Evolutionary conservation across 306 rosid species (phyloP).

Genomic region (Inga oerstediana): DNA sequence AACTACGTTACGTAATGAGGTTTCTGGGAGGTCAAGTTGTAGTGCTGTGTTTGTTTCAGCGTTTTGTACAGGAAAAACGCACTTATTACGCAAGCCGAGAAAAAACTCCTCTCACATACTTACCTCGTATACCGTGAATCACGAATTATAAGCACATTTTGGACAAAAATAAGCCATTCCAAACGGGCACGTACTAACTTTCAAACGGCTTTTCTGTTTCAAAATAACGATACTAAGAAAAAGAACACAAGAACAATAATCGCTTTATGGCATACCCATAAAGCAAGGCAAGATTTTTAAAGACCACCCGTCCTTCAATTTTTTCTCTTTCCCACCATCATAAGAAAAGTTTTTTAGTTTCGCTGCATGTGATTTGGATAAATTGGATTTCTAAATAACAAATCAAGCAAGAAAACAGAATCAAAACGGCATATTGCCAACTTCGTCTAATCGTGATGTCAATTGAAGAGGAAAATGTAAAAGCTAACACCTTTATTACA

Average conservation of each 20-base stretch:
- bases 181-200: too few species aligned
- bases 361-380: neutral
- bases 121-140: too few species aligned
- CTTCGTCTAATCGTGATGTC: neutral
- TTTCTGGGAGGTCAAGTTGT: neutral
- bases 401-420: neutral
- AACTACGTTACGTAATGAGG: neutral
- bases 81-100: too few species aligned
- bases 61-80: too few species aligned
- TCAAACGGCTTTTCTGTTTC: slow-evolving; percentile 12
- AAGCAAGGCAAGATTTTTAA: slow-evolving; percentile 19
- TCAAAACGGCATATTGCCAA: neutral
- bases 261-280: neutral
- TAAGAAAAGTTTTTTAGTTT: neutral
- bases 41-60: too few species aligned
- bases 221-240: neutral
- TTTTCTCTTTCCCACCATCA: neutral
- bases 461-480: neutral
- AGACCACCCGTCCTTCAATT: neutral
- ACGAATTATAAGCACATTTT: too few species aligned
- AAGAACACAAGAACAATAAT: neutral
- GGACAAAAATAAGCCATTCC: too few species aligned
- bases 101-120: too few species aligned
- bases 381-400: neutral
- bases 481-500: neutral